Evolutionary conservation across 2,329 filamentous ascomycete genomes (phyloP), one percentile per base, ranked within the genome.

Genomic region (Sclerotinia trifoliorum): DNA sequence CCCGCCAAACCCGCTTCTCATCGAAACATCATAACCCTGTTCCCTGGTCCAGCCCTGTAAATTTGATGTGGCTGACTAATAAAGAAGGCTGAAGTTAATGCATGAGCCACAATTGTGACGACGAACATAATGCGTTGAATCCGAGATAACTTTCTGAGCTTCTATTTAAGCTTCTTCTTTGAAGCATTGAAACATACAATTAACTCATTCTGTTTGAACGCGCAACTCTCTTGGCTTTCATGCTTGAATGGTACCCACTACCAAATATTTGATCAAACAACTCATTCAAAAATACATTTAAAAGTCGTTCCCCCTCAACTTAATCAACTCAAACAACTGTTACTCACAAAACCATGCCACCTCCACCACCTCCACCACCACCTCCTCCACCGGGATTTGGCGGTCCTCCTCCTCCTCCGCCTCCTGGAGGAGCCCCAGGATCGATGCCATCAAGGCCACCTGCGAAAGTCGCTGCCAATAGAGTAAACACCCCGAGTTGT

Each of bases 331-430:
- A 19, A 61, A 51, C n/a, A 51, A 51, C 44, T 49, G 44, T 61
- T 60, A 39, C 35, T 32, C 64, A 66, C 54, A 55, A 51, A 49
- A 66, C 35, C 54, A 81, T 83, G 79, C 81, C 81, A 75, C 85
- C 85, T 64, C 85, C 88, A 58, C 89, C 90, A 66, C 90, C 90
- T 3, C 90, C 90, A 15, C 90, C 90, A 1, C 91, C 90, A 46
- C 63, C 63, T n/a, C 64, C 64, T 24, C 63, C 63, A 15, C 51
- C 46, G 19, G 60, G 60, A 10, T 55, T 65, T n/a, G 63, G 63
- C 1, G 63, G 63, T 2, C 60, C 88, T 66, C 86, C 74, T 65
- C 66, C 66, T 21, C 66, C 66, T 46, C 51, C 74, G 35, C 81
- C 79, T 56, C 79, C 80, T 75, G 88, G 86, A 76, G 85, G 83